phyloP scores from a whole-genome alignment of 2,329 filamentous ascomycete genomes.

The Neocatenulostroma microsporum region DNA sequence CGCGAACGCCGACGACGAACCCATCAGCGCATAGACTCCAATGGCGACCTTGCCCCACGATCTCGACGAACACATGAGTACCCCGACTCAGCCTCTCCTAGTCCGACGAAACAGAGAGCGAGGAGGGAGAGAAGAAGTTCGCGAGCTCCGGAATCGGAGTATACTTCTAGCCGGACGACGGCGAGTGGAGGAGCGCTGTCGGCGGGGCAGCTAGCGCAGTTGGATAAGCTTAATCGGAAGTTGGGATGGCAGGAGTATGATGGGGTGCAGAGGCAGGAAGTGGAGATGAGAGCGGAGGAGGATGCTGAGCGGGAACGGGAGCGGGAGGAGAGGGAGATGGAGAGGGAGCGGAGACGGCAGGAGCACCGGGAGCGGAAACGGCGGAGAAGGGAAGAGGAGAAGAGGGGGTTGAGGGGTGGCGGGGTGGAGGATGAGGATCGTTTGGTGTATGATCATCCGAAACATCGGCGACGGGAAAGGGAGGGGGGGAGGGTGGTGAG shows the following conservation, averaged over 20 bases:
- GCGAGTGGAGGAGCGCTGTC: slow-evolving; percentile 35
- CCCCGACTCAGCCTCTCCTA: slow-evolving; percentile 12
- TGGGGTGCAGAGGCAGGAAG: slow-evolving; percentile 31
- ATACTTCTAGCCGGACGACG: slow-evolving; percentile 22
- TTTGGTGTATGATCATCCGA: slow-evolving; percentile 19
- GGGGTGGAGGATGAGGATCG: slow-evolving; percentile 21
- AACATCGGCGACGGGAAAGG: slow-evolving; percentile 22
- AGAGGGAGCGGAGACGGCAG: slow-evolving; percentile 21
- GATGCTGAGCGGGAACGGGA: slow-evolving; percentile 27
- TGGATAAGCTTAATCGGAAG: slow-evolving; percentile 57
- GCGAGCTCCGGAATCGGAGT: slow-evolving; percentile 13
- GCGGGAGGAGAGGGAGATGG: slow-evolving; percentile 29
- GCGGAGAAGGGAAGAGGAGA: slow-evolving; percentile 36
- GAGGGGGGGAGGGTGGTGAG: slow-evolving; percentile 38
- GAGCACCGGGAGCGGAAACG: slow-evolving; percentile 32
- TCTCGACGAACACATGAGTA: slow-evolving; percentile 5
- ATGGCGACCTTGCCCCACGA: slow-evolving; percentile 21
- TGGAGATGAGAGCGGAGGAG: slow-evolving; percentile 25
- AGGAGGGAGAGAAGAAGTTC: slow-evolving; percentile 7
- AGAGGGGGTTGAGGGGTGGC: slow-evolving; percentile 22
- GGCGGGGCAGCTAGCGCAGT: slow-evolving; percentile 55
- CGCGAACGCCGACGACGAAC: slow-evolving; percentile 25
- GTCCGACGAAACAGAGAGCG: slow-evolving; percentile 14
- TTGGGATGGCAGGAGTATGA: slow-evolving; percentile 39
- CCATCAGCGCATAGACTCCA: slow-evolving; percentile 30